These are phyloP conservation scores for Neurospora sp. DNA, from an alignment of 495 filamentous ascomycete genomes.

Conservation along the genomic window DNA sequence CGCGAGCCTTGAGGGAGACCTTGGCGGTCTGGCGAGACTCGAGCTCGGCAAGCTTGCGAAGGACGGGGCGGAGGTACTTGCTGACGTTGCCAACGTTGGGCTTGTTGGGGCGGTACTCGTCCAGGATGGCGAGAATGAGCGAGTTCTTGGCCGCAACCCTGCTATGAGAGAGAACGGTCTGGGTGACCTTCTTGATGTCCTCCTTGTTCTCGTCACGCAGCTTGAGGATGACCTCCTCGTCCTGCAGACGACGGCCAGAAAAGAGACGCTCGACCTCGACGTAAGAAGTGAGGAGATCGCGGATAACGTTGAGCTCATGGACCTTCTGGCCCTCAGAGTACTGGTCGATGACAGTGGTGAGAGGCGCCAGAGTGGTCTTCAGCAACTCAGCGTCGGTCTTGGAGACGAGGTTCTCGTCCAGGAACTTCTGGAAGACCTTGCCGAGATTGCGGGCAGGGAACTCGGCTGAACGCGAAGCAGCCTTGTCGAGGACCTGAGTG, in stretches of 20 bases:
- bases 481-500: conserved; percentile 73
- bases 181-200: conserved; percentile 69
- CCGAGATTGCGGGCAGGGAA: conserved; percentile 85
- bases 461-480: conserved; percentile 63
- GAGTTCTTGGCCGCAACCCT: conserved; percentile 90
- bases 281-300: conserved; percentile 67
- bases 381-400: conserved; percentile 57
- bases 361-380: conserved; percentile 62
- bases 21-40: conserved; percentile 84
- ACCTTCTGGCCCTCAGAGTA: conserved; percentile 85
- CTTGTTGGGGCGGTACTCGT: conserved; percentile 91
- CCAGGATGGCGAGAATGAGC: conserved; percentile 80
- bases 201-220: conserved; percentile 96
- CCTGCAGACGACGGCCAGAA: conserved; percentile 70
- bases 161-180: conserved; percentile 88
- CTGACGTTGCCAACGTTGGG: conserved; percentile 78
- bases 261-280: conserved; percentile 76
- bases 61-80: conserved; percentile 74
- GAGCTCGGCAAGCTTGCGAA: conserved; percentile 82
- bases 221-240: conserved; percentile 90
- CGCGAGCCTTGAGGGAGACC: conserved; percentile 92
- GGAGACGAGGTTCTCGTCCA: conserved; percentile 71
- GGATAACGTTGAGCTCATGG: conserved; percentile 80
- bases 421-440: conserved; percentile 76
- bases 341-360: conserved; percentile 68